These are phyloP conservation scores for Trichoderma sp. DNA, from an alignment of 2,329 filamentous ascomycete species.

Conservation along the genomic window DNA sequence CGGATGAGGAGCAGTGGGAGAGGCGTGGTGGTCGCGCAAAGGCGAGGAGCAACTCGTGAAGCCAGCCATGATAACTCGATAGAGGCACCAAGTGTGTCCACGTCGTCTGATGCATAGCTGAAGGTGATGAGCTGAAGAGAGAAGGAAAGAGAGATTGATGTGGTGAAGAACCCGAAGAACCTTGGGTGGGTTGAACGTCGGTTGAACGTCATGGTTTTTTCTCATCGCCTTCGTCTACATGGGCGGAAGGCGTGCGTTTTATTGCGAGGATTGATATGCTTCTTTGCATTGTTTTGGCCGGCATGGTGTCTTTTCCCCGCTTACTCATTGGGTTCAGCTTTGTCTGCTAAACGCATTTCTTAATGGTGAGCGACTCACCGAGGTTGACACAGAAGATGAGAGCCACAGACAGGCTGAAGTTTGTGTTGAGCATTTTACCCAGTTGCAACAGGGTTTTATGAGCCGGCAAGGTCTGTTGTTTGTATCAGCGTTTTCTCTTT, in stretches of 20 bases:
- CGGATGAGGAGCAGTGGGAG: conserved; percentile 39
- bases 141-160: neutral
- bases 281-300: conserved; percentile 1
- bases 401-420: neutral
- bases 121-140: neutral
- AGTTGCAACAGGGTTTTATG: neutral
- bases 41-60: neutral
- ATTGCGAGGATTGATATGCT: neutral
- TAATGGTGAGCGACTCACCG: neutral
- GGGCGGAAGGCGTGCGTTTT: neutral
- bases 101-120: too few species aligned
- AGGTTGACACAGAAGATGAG: neutral
- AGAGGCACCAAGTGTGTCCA: neutral
- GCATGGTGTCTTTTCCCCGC: neutral
- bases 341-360: neutral
- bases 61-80: neutral
- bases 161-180: neutral
- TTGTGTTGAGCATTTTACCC: neutral
- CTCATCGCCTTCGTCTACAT: neutral
- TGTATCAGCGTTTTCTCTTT: neutral
- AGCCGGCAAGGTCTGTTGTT: neutral
- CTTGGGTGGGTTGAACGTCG: neutral
- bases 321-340: neutral
- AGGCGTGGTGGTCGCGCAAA: conserved; percentile 29
- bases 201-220: neutral